Conservation (phyloP, 331 rosid species). For the Quercus tomentella region DNA sequence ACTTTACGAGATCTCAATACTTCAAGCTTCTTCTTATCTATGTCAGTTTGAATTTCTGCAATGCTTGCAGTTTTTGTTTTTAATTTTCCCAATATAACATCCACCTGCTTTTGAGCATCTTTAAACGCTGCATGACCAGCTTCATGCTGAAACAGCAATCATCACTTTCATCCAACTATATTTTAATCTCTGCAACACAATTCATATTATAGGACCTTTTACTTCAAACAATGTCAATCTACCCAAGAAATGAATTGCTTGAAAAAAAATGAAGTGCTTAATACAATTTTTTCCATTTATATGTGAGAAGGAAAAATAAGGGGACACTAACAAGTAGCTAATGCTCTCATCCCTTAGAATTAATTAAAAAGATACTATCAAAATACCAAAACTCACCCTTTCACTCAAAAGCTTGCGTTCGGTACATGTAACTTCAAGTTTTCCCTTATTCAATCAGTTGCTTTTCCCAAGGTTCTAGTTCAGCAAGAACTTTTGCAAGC, state of each 20-base stretch:
- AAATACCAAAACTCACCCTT: constrained; percentile 5
- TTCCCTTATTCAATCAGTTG: constrained; percentile 84
- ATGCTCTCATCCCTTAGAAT: too few species aligned
- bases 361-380: too few species aligned
- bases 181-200: too few species aligned
- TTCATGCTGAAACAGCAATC: constrained; percentile 64
- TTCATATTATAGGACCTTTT: too few species aligned
- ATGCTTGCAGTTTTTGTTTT: constrained; percentile 46
- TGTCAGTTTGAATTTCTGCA: constrained; percentile 44
- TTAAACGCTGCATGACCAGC: constrained; percentile 61
- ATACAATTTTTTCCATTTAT: too few species aligned
- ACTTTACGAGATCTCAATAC: constrained; percentile 56
- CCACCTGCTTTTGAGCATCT: constrained; percentile 73
- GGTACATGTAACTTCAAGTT: constrained; percentile 70
- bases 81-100: constrained; percentile 45
- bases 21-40: constrained; percentile 61
- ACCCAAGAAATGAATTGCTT: too few species aligned
- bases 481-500: constrained; percentile 75
- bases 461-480: constrained; percentile 93
- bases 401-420: constrained; percentile 72
- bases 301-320: too few species aligned
- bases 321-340: too few species aligned
- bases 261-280: too few species aligned
- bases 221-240: too few species aligned
- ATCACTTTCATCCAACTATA: neutral